Conservation (phyloP, 2,329 filamentous ascomycete species). For the Rhynchosporium secalis region DNA sequence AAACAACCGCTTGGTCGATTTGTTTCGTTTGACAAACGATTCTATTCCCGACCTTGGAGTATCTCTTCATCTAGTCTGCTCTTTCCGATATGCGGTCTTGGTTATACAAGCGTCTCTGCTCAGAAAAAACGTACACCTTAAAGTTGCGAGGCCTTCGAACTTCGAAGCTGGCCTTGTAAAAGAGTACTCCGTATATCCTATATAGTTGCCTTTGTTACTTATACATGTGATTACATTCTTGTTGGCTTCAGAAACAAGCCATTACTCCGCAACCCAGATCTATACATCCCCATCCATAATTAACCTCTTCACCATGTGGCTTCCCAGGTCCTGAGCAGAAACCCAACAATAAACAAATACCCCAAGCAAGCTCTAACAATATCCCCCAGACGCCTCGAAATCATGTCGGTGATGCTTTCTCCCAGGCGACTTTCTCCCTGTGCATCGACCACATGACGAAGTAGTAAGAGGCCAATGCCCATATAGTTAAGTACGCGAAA, state of each 20-base stretch:
- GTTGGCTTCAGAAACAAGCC: background rate
- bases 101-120: too few species aligned
- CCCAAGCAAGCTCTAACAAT: background rate
- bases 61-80: background rate
- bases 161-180: background rate
- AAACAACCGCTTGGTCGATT: background rate
- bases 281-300: background rate
- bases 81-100: too few species aligned
- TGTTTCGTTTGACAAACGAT: background rate
- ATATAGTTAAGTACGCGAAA: constrained; percentile 29
- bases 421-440: constrained; percentile 20
- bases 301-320: background rate
- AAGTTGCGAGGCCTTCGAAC: too few species aligned
- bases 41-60: background rate
- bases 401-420: background rate
- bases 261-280: background rate
- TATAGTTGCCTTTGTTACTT: background rate
- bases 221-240: background rate
- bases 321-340: background rate
- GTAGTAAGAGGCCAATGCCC: constrained; percentile 24
- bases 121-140: too few species aligned
- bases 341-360: too few species aligned
- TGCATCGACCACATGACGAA: constrained; percentile 27
- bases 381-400: too few species aligned
- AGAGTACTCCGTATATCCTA: background rate